phyloP scores from a whole-genome alignment of 2,329 filamentous ascomycete species.

The Corinectria fuckeliana region DNA sequence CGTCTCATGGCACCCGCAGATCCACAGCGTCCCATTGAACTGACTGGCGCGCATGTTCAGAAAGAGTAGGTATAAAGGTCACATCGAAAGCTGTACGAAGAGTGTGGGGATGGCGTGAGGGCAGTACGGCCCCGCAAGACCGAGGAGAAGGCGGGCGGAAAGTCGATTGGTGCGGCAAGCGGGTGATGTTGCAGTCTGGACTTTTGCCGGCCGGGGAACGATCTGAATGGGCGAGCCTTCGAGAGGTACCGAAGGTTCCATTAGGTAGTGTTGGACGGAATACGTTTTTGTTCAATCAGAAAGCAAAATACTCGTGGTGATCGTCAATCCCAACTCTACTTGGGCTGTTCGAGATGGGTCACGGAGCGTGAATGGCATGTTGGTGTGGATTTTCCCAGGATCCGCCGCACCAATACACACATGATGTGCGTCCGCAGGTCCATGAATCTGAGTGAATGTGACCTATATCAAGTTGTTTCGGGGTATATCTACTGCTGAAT shows the following conservation, averaged over 20 bases:
- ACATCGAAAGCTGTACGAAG: not conserved
- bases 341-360: not conserved
- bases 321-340: not conserved
- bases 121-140: conserved; percentile 4
- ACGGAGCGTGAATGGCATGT: not conserved
- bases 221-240: not conserved
- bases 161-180: conserved; percentile 15
- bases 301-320: not conserved
- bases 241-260: not conserved
- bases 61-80: not conserved
- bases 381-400: not conserved
- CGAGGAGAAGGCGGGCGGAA: not conserved
- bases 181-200: not conserved
- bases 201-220: not conserved
- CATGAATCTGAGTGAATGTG: not conserved
- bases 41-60: conserved; percentile 15
- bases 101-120: not conserved
- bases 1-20: not conserved
- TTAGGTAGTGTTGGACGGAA: conserved; percentile 1
- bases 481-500: no score
- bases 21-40: not conserved
- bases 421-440: not conserved
- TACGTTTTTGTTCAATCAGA: not conserved
- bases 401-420: conserved; percentile 3
- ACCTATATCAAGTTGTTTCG: not conserved